Base-by-base conservation (phyloP, 345 rosid species). In the Noccaea caerulescens region DNA sequence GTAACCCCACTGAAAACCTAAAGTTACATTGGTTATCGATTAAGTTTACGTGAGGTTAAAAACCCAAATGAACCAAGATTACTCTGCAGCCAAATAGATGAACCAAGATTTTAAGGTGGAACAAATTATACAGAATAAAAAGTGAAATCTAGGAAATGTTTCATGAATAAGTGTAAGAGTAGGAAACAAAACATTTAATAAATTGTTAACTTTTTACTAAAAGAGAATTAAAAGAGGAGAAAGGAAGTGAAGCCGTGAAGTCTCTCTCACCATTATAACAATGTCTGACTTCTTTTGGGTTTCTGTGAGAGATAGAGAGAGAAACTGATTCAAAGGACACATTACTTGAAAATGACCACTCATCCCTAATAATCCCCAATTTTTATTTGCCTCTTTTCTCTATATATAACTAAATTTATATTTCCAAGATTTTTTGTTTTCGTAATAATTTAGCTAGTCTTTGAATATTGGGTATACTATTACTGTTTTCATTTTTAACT, bases 241-340 rank as follows among this genome's bases (percentile, higher is more conserved):
- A 63, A 75, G 73, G 69, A 53, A 55, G 71, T 55, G 71, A 76
- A 69, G 49, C 54, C 47, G 96, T 87, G 54, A 80, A 51, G 97
- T 93, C 98, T 76, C 87, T 80, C 85, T 93, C 98, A 72, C 76
- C 82, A 85, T 85, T 73, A 87, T 79, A 80, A 79, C 91, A 73
- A 70, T 84, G 79, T 76, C 79, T 69, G 79, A 76, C 79, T 69
- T 69, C 9, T 63, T 76, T 69, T 63, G 75, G 79, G 79, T 69
- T 76, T 76, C 75, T 76, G 75, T 69, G 79, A 43, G 73, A 68
- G 58, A 68, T 55, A 60, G 79, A 68, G 74, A 68, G 79, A 69
- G 79, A 76, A 63, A 76, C 79, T 69, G 75, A 76, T 76, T 76
- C 79, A 69, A 70, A 76, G 55, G 79, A 63, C 79, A 46, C 75